These are phyloP conservation scores for Tuber melanosporum DNA, from an alignment of 495 filamentous ascomycete species.

Conservation along the genomic window DNA sequence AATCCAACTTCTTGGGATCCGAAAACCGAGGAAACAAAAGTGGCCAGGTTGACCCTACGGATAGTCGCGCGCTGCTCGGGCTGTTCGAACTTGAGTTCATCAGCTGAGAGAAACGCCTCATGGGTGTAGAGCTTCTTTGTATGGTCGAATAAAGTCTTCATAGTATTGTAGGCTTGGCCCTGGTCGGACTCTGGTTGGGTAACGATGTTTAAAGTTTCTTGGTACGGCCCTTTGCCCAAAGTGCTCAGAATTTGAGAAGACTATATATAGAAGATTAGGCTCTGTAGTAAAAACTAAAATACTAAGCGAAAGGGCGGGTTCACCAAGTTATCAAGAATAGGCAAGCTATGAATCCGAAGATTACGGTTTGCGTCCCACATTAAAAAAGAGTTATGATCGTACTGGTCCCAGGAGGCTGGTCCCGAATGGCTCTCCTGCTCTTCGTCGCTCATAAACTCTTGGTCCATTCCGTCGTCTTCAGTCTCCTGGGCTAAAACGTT, in stretches of 20 bases:
- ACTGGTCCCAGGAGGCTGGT: slow-evolving; percentile 16
- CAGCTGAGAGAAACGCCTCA: slow-evolving; percentile 63
- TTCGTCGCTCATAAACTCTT: slow-evolving; percentile 35
- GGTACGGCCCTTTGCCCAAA: slow-evolving; percentile 61
- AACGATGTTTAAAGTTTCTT: slow-evolving; percentile 69
- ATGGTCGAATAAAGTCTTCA: slow-evolving; percentile 73
- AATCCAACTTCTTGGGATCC: slow-evolving; percentile 76
- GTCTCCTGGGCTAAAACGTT: slow-evolving; percentile 17
- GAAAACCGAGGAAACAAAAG: slow-evolving; percentile 75
- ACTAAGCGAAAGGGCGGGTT: neutral
- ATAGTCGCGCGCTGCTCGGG: slow-evolving; percentile 65
- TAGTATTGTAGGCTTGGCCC: slow-evolving; percentile 69
- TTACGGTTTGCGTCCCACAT: slow-evolving; percentile 46
- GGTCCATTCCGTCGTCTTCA: slow-evolving; percentile 35
- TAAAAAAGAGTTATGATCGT: slow-evolving; percentile 27
- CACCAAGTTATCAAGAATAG: slow-evolving; percentile 68
- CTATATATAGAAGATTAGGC: slow-evolving; percentile 43
- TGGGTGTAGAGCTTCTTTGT: slow-evolving; percentile 73
- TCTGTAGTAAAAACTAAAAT: neutral
- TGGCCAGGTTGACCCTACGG: slow-evolving; percentile 79
- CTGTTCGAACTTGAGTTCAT: slow-evolving; percentile 65
- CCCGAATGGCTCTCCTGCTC: slow-evolving; percentile 33
- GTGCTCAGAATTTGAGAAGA: slow-evolving; percentile 64
- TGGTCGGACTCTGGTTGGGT: slow-evolving; percentile 66
- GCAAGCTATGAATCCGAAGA: slow-evolving; percentile 61